Evolutionary conservation across 768 basidiomycete genomes (phyloP).

Genomic region (Cantharellus anzutake): DNA sequence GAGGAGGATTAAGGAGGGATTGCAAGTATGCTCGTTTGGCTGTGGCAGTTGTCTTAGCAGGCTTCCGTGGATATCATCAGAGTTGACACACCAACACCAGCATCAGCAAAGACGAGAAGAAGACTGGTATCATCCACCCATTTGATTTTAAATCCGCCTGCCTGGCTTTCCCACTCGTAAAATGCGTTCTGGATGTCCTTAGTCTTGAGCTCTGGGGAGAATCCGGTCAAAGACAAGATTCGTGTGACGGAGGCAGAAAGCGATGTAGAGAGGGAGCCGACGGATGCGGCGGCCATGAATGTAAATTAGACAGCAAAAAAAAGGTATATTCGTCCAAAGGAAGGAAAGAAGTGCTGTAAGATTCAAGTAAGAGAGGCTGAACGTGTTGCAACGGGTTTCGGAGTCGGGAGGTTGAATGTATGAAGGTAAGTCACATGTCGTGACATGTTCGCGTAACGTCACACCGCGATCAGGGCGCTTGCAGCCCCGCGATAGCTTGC

Average conservation of each 20-base stretch:
- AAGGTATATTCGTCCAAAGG: too few species aligned
- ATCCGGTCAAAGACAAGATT: slow-evolving; percentile 82
- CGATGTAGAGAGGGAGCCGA: not conserved
- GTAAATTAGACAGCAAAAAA: too few species aligned
- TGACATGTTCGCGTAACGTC: too few species aligned
- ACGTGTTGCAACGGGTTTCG: too few species aligned
- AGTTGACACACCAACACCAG: slow-evolving; percentile 56
- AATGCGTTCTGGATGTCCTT: slow-evolving; percentile 89
- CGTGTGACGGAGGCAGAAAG: slow-evolving; percentile 92
- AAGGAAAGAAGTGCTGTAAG: too few species aligned
- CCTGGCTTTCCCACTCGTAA: slow-evolving; percentile 66
- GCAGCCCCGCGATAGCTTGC: too few species aligned
- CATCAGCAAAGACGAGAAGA: slow-evolving; percentile 84
- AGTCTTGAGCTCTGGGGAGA: slow-evolving; percentile 91
- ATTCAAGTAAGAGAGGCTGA: too few species aligned
- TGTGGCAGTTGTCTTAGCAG: slow-evolving; percentile 16
- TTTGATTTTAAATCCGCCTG: slow-evolving; percentile 95
- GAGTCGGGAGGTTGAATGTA: too few species aligned
- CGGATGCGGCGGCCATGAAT: too few species aligned
- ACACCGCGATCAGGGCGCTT: too few species aligned
- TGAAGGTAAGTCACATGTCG: too few species aligned
- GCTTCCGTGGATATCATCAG: not conserved
- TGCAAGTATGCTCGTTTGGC: slow-evolving; percentile 92
- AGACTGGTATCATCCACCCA: slow-evolving; percentile 97
- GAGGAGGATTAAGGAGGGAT: slow-evolving; percentile 65